Base-by-base conservation (phyloP, 2,329 filamentous ascomycete genomes). In the Penicillium sp. region DNA sequence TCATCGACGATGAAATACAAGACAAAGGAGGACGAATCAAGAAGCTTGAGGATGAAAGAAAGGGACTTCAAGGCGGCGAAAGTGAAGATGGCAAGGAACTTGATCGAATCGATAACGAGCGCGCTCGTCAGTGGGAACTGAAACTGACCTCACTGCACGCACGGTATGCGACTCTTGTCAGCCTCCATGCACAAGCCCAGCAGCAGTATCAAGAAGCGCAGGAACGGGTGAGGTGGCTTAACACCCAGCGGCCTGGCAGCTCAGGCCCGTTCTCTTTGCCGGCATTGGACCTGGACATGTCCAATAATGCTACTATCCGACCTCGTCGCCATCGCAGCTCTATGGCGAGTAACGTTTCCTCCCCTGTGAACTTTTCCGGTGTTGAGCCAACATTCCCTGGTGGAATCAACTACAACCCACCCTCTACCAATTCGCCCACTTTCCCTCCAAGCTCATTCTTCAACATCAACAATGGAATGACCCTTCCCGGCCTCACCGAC, bases 381-480 rank as follows among this genome's bases (percentile, higher is more conserved):
- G 53, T 70, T 9, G 71, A 72, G 26, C 63, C 71, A 5, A 56
- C 63, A 1, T 71, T 74, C 44, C 58, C 69, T 32, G 57, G 64
- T 40, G 56, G 66, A 8, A 63, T 74, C 27, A 73, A 67, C 18
- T 77, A 77, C 61, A 75, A 74, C 51, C 72, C 69, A 46, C 68
- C 74, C 3, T 65, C 73, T 3, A 76, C 69, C 40, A 72, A 72
- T 18, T 78, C 79, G 3, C 77, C 79, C 6, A 73, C 75, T 0
- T 79, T 79, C 47, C 63, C 72, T 1, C 68, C 72, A 10, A 65
- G 69, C 16, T 67, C 76, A 0, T 82, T 81, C 54, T 80, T 84
- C 66, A 83, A 82, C 52, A 75, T 80, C 36, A 77, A 77, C 40
- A 83, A 83, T 54, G 80, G 80, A 47, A 82, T 81, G 77, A 76